Base-by-base conservation (phyloP, 2,329 filamentous ascomycete genomes). In the Fusarium anguioides region DNA sequence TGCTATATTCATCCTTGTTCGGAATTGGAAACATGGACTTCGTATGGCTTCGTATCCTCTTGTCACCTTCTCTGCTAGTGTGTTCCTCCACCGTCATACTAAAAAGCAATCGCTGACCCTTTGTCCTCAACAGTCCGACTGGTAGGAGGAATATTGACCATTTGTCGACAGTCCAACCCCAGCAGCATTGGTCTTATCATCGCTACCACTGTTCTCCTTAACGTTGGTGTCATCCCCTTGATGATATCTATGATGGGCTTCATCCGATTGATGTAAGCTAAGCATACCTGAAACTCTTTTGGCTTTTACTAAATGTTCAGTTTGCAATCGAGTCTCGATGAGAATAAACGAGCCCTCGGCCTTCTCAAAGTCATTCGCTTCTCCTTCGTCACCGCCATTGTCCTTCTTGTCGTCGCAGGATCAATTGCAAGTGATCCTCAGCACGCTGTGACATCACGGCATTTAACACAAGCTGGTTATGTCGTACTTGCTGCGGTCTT, bases 81-180 rank as follows among this genome's bases (percentile, higher is more conserved):
- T 9, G 17, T 7, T 0, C 11, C 7, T 14, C 6, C 5, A 5
- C 5, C 4, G 2, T 1, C 8, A 23, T 12, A 0, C 0, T 26
- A 21, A 6, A 11, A 20, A 14, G 4, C 0, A 14, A 2, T 23
- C 5, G 1, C 35, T 42, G 1, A 42, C 8, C 1, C 12, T 2
- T 14, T 12, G 24, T 11, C 8, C 9, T 17, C 11, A 51, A 9
- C 10, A 51, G 48, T 27, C 44, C 48, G 48, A 0, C 5, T 51
- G 1, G 48, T 37, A 7, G 48, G 48, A 1, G 37, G 48, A 1
- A 51, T 51, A 8, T 44, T 51, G 2, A 27, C 48, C 5, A 51
- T 51, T 4, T 4, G 44, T 0, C 48, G 36, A 2, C 48, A 51
- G 20, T 44, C 24, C 4, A 4, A 51, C 17, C 26, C 48, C 5